Percentiles rank a stretch among this genome's conserved stretches.
Evolutionary conservation across 1,139 yeast species (phyloP).

Genomic region (Debaryomycetaceae sp.): DNA sequence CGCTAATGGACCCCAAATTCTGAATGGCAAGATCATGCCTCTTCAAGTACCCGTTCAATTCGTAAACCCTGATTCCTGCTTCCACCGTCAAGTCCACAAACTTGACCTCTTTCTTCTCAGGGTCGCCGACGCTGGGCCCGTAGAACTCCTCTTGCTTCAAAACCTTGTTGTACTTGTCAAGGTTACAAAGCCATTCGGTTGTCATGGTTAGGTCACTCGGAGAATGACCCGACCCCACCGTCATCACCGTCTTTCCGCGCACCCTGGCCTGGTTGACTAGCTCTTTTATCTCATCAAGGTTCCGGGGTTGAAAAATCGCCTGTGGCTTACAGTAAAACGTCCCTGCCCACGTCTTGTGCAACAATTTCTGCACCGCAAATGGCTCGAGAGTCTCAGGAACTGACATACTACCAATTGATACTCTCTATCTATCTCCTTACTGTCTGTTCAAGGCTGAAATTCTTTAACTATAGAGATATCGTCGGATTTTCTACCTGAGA

Average conservation of each 20-base stretch:
- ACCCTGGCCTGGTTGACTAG: constrained; percentile 65
- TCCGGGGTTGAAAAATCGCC: constrained; percentile 72
- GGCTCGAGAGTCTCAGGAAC: constrained; percentile 31
- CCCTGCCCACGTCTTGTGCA: constrained; percentile 87
- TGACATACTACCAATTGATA: constrained; percentile 10
- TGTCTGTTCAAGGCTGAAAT: constrained; percentile 1
- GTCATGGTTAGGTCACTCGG: constrained; percentile 93
- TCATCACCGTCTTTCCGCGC: constrained; percentile 64
- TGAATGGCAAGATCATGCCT: constrained; percentile 74
- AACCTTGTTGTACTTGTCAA: constrained; percentile 68
- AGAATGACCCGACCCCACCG: constrained; percentile 94
- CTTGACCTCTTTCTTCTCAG: constrained; percentile 41
- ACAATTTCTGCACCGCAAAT: constrained; percentile 34
- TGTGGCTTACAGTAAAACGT: constrained; percentile 78
- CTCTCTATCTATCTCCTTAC: background rate
- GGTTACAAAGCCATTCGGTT: constrained; percentile 79
- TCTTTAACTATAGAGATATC: background rate
- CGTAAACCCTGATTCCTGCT: constrained; percentile 84
- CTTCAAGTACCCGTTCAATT: constrained; percentile 67
- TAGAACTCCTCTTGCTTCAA: constrained; percentile 37
- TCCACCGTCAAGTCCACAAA: constrained; percentile 90
- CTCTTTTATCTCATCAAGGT: constrained; percentile 57
- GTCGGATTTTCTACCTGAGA: background rate
- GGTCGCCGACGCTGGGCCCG: constrained; percentile 30
- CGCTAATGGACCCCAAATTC: constrained; percentile 90